These are phyloP conservation scores for Phytopythium chamaehyphon DNA, from an alignment of 352 stramenopile species.

Conservation along the genomic window DNA sequence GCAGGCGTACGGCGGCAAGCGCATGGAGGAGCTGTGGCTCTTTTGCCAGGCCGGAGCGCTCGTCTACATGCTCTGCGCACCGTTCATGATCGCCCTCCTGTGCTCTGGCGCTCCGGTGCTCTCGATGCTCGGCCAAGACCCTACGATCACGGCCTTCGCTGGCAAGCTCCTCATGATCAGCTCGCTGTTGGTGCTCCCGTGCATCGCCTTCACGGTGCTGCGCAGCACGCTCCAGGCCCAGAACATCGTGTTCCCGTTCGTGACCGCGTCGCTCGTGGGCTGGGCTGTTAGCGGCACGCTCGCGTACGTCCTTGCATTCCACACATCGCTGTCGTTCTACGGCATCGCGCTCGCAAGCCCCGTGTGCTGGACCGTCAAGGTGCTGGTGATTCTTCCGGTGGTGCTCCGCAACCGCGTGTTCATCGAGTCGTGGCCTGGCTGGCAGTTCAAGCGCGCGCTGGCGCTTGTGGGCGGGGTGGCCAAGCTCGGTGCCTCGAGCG, in stretches of 20 bases:
- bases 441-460: constrained; percentile 30
- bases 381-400: constrained; percentile 40
- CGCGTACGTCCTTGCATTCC: constrained; percentile 49
- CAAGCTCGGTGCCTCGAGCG: constrained; percentile 28
- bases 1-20: constrained; percentile 59
- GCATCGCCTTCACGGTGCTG: constrained; percentile 46
- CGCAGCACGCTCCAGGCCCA: constrained; percentile 57
- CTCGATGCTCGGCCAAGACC: constrained; percentile 45
- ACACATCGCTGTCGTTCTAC: constrained; percentile 48
- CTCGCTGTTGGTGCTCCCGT: constrained; percentile 31
- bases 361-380: constrained; percentile 44
- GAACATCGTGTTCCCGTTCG: constrained; percentile 58
- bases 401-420: constrained; percentile 46
- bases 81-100: constrained; percentile 32
- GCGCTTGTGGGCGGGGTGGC: constrained; percentile 37
- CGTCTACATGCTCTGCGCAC: constrained; percentile 33
- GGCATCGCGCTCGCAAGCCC: constrained; percentile 46
- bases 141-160: constrained; percentile 37
- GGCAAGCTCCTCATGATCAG: constrained; percentile 33
- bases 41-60: constrained; percentile 57
- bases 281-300: constrained; percentile 33
- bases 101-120: constrained; percentile 45
- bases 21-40: constrained; percentile 53
- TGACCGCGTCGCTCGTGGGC: constrained; percentile 31
- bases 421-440: constrained; percentile 54